phyloP scores from a whole-genome alignment of 495 filamentous ascomycete species.

The Collariella sp. region DNA sequence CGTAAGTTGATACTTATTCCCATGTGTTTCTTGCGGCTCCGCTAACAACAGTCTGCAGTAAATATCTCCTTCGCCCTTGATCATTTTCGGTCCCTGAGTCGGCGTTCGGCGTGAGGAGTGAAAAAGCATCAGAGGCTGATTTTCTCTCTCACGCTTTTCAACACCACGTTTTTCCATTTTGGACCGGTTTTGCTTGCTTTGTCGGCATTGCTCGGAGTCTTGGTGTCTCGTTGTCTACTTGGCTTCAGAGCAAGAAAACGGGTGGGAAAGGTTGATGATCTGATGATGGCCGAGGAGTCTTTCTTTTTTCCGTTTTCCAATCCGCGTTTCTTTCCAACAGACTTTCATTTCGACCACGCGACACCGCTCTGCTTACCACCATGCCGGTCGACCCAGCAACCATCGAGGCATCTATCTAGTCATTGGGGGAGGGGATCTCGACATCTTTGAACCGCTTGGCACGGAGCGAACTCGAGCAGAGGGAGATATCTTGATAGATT shows the following conservation, averaged over 20 bases:
- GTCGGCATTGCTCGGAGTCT: conserved; percentile 17
- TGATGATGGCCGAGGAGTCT: conserved; percentile 5
- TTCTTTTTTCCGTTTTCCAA: background rate
- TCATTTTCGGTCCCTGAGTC: background rate
- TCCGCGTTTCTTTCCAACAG: background rate
- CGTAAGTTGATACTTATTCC: conserved; percentile 10
- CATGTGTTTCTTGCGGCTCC: background rate
- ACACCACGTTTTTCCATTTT: background rate
- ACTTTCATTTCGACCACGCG: no score
- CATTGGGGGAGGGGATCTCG: background rate
- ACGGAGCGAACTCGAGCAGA: background rate
- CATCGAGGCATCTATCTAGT: background rate
- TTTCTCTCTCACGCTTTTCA: conserved; percentile 3
- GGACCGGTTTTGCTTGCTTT: conserved; percentile 6
- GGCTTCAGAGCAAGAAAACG: background rate
- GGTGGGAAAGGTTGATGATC: conserved; percentile 6
- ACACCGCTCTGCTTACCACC: background rate
- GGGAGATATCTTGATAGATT: conserved; percentile 2
- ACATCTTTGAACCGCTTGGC: background rate
- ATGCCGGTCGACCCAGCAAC: background rate
- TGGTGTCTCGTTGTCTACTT: conserved; percentile 7
- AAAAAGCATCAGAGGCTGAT: conserved; percentile 7
- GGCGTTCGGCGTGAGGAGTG: conserved; percentile 12
- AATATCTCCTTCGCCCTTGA: conserved; percentile 7
- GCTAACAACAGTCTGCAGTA: conserved; percentile 3